phyloP scores from a whole-genome alignment of 768 basidiomycete genomes.

The Panus rudis region DNA sequence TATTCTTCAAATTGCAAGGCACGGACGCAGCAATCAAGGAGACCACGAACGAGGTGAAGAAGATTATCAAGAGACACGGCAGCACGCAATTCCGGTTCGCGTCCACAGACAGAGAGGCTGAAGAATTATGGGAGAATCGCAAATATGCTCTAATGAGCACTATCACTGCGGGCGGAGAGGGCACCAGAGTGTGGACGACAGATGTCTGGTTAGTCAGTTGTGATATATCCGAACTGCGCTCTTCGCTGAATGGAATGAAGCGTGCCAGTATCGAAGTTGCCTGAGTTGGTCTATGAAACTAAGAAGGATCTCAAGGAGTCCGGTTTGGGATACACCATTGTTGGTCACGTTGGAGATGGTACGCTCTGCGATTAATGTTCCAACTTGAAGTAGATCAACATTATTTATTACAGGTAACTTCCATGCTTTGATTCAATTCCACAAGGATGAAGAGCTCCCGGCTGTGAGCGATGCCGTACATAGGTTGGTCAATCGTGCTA shows the following conservation, averaged over 20 bases:
- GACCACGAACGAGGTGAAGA: constrained; percentile 50
- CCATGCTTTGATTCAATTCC: constrained; percentile 28
- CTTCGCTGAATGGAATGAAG: no score
- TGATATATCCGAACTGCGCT: background rate
- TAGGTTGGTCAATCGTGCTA: constrained; percentile 28
- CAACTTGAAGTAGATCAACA: background rate
- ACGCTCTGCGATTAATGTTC: background rate
- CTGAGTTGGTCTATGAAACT: constrained; percentile 32
- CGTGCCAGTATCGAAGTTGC: constrained; percentile 29
- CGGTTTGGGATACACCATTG: constrained; percentile 33
- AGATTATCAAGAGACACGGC: constrained; percentile 60
- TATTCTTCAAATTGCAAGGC: constrained; percentile 91
- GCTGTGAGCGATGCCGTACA: constrained; percentile 23
- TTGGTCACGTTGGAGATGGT: constrained; percentile 39
- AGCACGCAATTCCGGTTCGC: constrained; percentile 72
- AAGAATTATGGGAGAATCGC: constrained; percentile 74
- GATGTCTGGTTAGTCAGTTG: constrained; percentile 77
- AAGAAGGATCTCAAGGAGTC: constrained; percentile 37
- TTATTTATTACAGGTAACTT: constrained; percentile 26
- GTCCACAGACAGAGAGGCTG: constrained; percentile 65
- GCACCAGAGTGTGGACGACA: constrained; percentile 72
- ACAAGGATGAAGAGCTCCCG: constrained; percentile 22
- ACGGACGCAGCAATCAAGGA: constrained; percentile 50
- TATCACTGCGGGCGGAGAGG: constrained; percentile 21
- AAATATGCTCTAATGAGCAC: constrained; percentile 68